A percentile compares a stretch with the other conserved stretches of the same genome.
These are phyloP conservation scores for Fonsecaea multimorphosa DNA, from an alignment of 2,329 filamentous ascomycete genomes.

Conservation along the genomic window DNA sequence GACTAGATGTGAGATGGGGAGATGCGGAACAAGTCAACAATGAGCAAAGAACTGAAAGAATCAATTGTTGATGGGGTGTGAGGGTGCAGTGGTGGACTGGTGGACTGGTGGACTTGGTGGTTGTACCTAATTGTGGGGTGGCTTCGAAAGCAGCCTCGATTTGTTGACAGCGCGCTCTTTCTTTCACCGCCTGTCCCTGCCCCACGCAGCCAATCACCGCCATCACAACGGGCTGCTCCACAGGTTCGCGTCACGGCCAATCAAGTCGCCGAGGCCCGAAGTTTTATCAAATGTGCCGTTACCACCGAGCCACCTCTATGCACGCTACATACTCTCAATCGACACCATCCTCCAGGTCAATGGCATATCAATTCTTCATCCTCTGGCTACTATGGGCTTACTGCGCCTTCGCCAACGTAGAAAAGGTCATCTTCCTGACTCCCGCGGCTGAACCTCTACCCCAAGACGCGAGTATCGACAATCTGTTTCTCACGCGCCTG, in stretches of 20 bases:
- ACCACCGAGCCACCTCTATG: too few species aligned
- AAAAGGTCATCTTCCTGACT: conserved; percentile 87
- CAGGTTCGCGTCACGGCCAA: conserved; percentile 21
- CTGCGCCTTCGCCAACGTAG: conserved; percentile 71
- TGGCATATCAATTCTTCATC: conserved; percentile 9
- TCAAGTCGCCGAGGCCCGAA: conserved; percentile 1
- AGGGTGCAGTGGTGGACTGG: conserved; percentile 26
- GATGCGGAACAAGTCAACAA: conserved; percentile 17
- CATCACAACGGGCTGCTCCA: background rate
- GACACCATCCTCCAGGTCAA: background rate
- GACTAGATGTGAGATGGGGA: conserved; percentile 8
- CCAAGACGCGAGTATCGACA: conserved; percentile 61
- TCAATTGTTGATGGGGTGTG: conserved; percentile 36
- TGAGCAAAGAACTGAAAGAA: conserved; percentile 30
- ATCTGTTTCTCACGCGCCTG: conserved; percentile 69
- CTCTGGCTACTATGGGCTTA: conserved; percentile 19
- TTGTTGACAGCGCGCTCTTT: conserved; percentile 36
- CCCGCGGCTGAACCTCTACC: conserved; percentile 66
- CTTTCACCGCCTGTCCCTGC: conserved; percentile 32
- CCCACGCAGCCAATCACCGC: conserved; percentile 11
- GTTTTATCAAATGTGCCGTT: background rate
- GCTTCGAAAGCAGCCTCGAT: conserved; percentile 17
- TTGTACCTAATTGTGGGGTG: conserved; percentile 33
- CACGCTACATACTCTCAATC: too few species aligned
- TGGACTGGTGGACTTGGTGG: too few species aligned